Conservation (phyloP, 2,329 filamentous ascomycete species). For the Emmonsiellopsis sp. region DNA sequence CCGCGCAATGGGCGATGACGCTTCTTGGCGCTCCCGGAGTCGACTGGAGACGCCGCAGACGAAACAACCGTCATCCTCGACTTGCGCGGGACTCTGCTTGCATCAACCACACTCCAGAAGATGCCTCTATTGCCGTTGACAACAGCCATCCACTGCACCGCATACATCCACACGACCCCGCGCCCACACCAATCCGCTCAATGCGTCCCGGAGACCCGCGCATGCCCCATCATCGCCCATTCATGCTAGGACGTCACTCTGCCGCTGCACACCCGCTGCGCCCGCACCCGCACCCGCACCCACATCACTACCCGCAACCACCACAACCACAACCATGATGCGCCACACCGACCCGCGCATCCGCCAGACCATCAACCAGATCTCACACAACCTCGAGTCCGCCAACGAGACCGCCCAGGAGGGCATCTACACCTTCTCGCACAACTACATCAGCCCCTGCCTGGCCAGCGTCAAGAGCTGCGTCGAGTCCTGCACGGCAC, state of each 20-base stretch:
- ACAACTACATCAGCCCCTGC: constrained; percentile 77
- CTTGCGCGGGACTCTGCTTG: too few species aligned
- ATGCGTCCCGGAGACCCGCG: neutral
- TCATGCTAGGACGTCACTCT: constrained; percentile 1
- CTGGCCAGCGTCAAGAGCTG: constrained; percentile 57
- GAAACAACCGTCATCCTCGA: too few species aligned
- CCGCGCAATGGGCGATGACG: too few species aligned
- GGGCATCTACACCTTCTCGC: constrained; percentile 79
- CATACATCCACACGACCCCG: neutral
- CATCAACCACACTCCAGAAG: neutral
- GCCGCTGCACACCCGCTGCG: neutral
- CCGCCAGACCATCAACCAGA: constrained; percentile 86
- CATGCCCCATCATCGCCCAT: neutral
- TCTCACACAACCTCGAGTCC: constrained; percentile 81
- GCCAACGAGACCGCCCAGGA: constrained; percentile 89
- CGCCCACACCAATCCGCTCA: constrained; percentile 1
- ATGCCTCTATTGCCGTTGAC: neutral
- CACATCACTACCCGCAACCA: neutral
- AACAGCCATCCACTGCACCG: neutral
- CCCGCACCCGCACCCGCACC: neutral
- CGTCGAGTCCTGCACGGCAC: constrained; percentile 60
- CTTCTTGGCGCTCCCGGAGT: too few species aligned
- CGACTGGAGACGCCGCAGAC: too few species aligned
- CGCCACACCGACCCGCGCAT: constrained; percentile 69
- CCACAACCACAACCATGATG: constrained; percentile 40